Evolutionary conservation across 176 grass and related monocot species (phyloP), one percentile per base, ranked within the genome.

Genomic region (Rhynchospora tenuis): DNA sequence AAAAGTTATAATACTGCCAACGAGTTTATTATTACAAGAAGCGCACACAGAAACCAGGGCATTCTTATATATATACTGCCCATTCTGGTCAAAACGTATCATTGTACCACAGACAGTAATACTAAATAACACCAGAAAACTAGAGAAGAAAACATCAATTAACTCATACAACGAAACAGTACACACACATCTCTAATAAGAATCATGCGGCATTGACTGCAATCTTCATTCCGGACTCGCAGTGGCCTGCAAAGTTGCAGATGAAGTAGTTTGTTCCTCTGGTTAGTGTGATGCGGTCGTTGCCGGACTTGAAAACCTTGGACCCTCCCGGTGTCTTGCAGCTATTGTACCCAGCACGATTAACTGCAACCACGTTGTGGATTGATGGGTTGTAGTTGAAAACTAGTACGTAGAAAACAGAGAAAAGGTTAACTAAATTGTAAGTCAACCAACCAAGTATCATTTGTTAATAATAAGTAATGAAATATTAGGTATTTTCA

Each of bases 361-460:
- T 89, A 79, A 92, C 94, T 15, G 27, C 80, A 42, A 92, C 89
- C 86, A 94, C 89, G 69, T 97, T 97, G 85, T 97, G 94, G 83
- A 43, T 45, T 19, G 78, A 62, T 38, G 86, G 84, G 84, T 79
- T 73, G 84, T 97, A 97, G 66, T 65, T 92, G 89, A 97, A 97
- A 81, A 90, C 94, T 94, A 86, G 22, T 9, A n/a, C 48, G 69
- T 75, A 52, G 11, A 12, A 70, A 44, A 44, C 66, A 69, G 15
- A 43, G 29, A 43, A n/a, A 44, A 29, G n/a, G 7, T 66, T 68
- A 68, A 68, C 4, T 46, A 71, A 29, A 26, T 64, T 51, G 9
- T 51, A 38, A 38, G n/a, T 38, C 24, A 26, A 60, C 5, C 62
- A 28, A 31, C 24, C 26, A 68, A 44, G 19, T 15, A 23, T 38